Base-by-base conservation (phyloP, 2,329 filamentous ascomycete genomes). In the Rhynchosporium graminicola region DNA sequence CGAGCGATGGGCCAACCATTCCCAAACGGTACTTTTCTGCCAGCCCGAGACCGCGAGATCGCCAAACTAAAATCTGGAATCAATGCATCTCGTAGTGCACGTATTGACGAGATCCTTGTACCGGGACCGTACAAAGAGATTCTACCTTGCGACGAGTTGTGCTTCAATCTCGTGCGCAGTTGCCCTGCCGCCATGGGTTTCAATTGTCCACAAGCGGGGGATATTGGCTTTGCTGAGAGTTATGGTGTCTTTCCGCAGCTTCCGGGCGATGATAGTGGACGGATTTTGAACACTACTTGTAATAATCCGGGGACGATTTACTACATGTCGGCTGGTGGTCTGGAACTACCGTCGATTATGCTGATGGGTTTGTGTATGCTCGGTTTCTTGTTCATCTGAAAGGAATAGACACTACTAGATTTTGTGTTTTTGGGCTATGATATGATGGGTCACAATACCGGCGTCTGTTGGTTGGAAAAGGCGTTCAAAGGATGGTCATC, bases 101-200 rank as follows among this genome's bases (percentile, higher is more conserved):
- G 84, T 54, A 95, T 98, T 68, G 92, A 97, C 71, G 70, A 79
- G 2, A 68, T 78, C 0, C 86, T 98, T 63, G 77, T 82, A 65
- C 93, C 95, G 0, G 95, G 95, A 0, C 95, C 95, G 0, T 98
- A 99, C 77, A 96, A 93, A 73, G 95, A 99, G 78, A 80, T 98
- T 26, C 79, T 97, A 8, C 95, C 95, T 0, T 98, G 94, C 72
- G 85, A 90, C 64, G 89, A 96, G 67, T 78, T 97, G 57, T 99
- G 95, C 78, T 95, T 92, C 74, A 85, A 88, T 59, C 81, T 99
- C 1, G 90, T 96, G 10, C 87, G 89, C 76, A 91, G 85, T 72
- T 99, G 95, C 76, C 94, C 95, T 0, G 83, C 92, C 0, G 77
- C 81, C 0, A 78, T 99, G 69, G 80, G 82, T 0, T 97, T 99